These are phyloP conservation scores for Neurospora sp. DNA, from an alignment of 495 filamentous ascomycete species.

Conservation along the genomic window DNA sequence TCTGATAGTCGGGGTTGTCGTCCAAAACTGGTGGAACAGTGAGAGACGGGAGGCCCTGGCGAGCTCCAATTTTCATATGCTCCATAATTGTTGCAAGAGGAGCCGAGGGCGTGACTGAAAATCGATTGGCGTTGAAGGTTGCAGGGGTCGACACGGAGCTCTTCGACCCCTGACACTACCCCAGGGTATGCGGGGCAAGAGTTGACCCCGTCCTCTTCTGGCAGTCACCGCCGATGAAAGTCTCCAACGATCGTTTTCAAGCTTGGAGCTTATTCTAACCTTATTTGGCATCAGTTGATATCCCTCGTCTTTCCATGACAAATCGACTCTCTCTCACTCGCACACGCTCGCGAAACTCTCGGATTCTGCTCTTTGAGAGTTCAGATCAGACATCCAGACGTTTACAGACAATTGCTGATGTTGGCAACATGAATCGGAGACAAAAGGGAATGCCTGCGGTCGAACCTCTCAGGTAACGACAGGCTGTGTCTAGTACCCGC, in stretches of 20 bases:
- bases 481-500: neutral
- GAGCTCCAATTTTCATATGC: conserved; percentile 22
- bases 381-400: neutral
- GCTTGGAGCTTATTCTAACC: neutral
- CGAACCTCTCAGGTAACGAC: neutral
- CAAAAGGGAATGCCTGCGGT: neutral
- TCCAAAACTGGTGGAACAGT: neutral
- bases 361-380: neutral
- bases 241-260: neutral
- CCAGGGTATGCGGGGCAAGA: conserved; percentile 11
- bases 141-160: conserved; percentile 3
- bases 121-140: neutral
- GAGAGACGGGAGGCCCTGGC: neutral
- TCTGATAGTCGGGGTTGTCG: neutral
- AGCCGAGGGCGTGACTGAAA: conserved; percentile 15
- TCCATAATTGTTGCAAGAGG: conserved; percentile 9
- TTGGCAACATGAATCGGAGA: neutral
- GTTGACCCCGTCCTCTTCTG: conserved; percentile 13
- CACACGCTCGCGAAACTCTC: neutral
- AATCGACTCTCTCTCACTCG: neutral
- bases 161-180: conserved; percentile 10
- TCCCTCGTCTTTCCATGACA: neutral
- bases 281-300: neutral
- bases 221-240: conserved; percentile 14
- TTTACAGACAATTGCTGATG: neutral